Evolutionary conservation across 139 green algal species (phyloP).

Genomic region (Diplosphaera chodatii): DNA sequence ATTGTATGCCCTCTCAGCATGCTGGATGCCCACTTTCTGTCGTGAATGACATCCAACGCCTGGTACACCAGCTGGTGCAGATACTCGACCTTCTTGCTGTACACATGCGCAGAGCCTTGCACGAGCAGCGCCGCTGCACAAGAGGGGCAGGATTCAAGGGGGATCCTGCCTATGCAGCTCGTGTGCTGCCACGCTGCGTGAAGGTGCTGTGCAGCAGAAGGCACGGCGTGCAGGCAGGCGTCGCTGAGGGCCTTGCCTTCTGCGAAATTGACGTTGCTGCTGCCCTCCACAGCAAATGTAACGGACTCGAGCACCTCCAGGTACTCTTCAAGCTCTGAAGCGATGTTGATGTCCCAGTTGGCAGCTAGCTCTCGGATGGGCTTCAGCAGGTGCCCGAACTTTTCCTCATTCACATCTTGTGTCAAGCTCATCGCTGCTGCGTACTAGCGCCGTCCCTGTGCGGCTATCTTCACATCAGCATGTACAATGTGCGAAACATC

Average conservation of each 20-base stretch:
- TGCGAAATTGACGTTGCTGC: conserved; percentile 68
- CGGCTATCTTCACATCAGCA: too few species aligned
- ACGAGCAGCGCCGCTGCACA: conserved; percentile 47
- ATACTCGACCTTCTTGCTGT: conserved; percentile 85
- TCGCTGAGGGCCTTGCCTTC: too few species aligned
- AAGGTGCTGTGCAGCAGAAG: too few species aligned
- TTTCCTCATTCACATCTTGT: conserved; percentile 39
- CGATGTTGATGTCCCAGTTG: conserved; percentile 84
- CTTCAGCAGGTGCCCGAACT: conserved; percentile 66
- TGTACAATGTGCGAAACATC: too few species aligned
- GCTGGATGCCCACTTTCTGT: conserved; percentile 23
- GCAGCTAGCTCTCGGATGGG: conserved; percentile 76
- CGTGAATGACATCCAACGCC: conserved; percentile 46
- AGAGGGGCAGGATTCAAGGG: not conserved
- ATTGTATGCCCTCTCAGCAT: too few species aligned
- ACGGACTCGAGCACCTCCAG: conserved; percentile 65
- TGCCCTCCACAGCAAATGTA: conserved; percentile 64
- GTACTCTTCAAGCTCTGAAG: conserved; percentile 81
- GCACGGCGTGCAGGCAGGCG: too few species aligned
- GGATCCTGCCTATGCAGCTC: too few species aligned
- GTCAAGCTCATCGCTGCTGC: conserved; percentile 19
- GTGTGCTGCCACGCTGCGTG: too few species aligned
- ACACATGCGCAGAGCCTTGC: conserved; percentile 75
- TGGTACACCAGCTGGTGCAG: conserved; percentile 74
- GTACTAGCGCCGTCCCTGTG: too few species aligned